Base-by-base conservation (phyloP, 2,329 filamentous ascomycete species). In the Aspergillus sp. region DNA sequence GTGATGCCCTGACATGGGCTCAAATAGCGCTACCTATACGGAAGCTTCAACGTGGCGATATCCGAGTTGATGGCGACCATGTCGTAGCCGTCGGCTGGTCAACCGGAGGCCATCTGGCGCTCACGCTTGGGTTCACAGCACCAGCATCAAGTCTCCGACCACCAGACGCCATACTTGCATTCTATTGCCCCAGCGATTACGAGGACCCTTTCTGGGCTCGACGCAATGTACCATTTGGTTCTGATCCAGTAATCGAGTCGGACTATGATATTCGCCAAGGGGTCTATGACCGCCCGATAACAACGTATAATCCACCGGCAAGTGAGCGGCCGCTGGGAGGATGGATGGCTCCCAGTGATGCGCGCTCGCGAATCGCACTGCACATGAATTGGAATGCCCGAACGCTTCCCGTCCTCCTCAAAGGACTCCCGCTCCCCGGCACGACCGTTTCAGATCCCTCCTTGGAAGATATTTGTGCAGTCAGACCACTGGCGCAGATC, bases 1-100 rank as follows among this genome's bases (percentile, higher is more conserved):
- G 32, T 3, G 36, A 39, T 17, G 39, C 41, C 4, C 24, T 37
- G 1, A 4, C 5, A 14, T 69, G 66, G 63, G 54, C 47, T 0
- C 45, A 57, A 6, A 37, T 41, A 0, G 38, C 4, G 0, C 44
- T 69, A 1, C 63, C 63, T 1, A 4, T 22, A 0, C 8, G 62
- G 1, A 5, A 1, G 0, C 33, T 43, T 4, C 7, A 29, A 8
- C 32, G 28, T 1, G 26, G 8, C 1, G 37, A 39, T 25, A 27
- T 46, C 0, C 13, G 20, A 5, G 5, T 26, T 0, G 40, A 52
- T 27, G 41, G 47, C 0, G 35, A 50, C 0, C 49, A 42, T 2
- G 51, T 69, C 0, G 61, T 64, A 0, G 57, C 44, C 1, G 46
- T 72, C 0, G 68, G 69, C 0, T 72, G 68, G 68, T 72, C 68